These are phyloP conservation scores for Colletotrichum cordylinicola DNA, from an alignment of 2,329 filamentous ascomycete species.

Conservation along the genomic window DNA sequence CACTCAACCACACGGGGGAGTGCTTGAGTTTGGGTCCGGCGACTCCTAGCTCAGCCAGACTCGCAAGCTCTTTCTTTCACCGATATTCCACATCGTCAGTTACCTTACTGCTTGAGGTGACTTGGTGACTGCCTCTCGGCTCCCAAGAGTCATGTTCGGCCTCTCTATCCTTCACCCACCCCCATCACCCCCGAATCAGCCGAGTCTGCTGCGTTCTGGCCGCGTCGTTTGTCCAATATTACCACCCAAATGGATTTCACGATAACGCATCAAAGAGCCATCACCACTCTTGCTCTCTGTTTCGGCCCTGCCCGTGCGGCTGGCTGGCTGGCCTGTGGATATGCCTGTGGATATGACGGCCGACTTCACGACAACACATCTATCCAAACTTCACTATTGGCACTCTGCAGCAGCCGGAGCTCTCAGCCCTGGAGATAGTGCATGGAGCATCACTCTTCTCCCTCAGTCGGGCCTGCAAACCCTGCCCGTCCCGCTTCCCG, in stretches of 20 bases:
- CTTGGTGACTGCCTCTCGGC: neutral
- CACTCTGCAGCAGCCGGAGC: constrained; percentile 1
- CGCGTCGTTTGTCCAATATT: constrained; percentile 1
- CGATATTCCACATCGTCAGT: neutral
- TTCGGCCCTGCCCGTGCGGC: constrained; percentile 1
- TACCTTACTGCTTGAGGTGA: neutral
- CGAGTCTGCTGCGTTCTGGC: neutral
- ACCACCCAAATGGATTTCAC: neutral
- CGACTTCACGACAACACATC: neutral
- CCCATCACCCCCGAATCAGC: constrained; percentile 3
- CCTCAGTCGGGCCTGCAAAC: neutral
- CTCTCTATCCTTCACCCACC: neutral
- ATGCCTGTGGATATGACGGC: neutral
- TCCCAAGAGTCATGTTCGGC: neutral
- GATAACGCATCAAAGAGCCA: neutral
- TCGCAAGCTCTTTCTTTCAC: neutral
- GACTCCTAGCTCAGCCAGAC: neutral
- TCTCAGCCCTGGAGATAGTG: constrained; percentile 4
- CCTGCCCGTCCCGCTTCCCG: neutral
- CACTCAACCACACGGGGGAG: neutral
- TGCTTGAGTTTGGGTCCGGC: neutral
- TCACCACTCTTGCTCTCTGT: neutral
- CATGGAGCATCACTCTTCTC: neutral
- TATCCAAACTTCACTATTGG: constrained; percentile 14
- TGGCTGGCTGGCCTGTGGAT: neutral